These are phyloP conservation scores for Leccinum fuscescens DNA, from an alignment of 1,284 basidiomycete genomes.

Conservation along the genomic window DNA sequence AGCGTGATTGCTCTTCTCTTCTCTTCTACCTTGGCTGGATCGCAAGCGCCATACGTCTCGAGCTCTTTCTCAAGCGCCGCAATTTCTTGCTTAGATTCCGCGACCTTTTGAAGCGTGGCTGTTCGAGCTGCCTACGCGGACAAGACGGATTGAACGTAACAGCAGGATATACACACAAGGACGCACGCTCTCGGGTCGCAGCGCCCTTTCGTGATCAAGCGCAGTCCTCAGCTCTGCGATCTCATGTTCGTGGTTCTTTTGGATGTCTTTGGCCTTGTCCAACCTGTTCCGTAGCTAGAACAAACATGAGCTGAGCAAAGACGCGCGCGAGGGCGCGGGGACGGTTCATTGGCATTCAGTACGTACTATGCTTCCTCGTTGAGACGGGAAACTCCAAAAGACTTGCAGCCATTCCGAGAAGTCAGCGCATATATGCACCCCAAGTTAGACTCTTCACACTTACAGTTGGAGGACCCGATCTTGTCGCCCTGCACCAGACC, in stretches of 20 bases:
- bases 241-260: conserved; percentile 47
- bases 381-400: conserved; percentile 91
- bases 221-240: conserved; percentile 43
- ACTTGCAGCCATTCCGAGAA: conserved; percentile 45
- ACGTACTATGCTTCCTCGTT: conserved; percentile 72
- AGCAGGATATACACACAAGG: background rate
- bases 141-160: background rate
- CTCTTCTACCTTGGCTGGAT: conserved; percentile 77
- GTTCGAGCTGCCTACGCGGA: conserved; percentile 53
- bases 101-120: conserved; percentile 48
- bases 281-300: conserved; percentile 61
- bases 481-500: conserved; percentile 82
- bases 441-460: conserved; percentile 22
- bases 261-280: conserved; percentile 51
- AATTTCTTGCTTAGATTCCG: conserved; percentile 52
- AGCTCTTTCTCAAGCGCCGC: conserved; percentile 66
- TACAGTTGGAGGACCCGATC: conserved; percentile 90
- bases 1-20: conserved; percentile 67
- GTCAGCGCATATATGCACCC: conserved; percentile 34
- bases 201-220: conserved; percentile 52
- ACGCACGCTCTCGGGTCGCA: conserved; percentile 67
- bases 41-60: conserved; percentile 74
- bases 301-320: conserved; percentile 5
- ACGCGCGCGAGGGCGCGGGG: background rate
- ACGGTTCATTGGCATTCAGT: background rate